Evolutionary conservation across 139 green algal genomes (phyloP).

Genomic region (Chlorella ohadii): DNA sequence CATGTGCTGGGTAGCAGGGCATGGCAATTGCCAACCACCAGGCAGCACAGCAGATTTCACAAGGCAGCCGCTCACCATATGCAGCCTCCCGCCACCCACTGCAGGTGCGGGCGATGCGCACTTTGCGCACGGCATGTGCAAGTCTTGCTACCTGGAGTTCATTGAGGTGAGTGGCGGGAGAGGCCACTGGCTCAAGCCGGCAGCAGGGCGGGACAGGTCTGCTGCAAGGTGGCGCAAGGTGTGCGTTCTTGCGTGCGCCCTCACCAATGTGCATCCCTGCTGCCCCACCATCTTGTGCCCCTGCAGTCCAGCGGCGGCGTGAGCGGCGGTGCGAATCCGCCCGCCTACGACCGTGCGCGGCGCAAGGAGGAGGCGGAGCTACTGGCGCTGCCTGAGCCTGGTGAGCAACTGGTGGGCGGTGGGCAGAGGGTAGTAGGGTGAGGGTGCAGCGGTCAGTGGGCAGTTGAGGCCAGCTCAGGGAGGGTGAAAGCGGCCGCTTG

Average conservation of each 20-base stretch:
- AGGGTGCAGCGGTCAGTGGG: too few relatives aligned
- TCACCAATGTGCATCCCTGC: too few relatives aligned
- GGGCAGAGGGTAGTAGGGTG: not conserved
- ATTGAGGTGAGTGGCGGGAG: constrained; percentile 26
- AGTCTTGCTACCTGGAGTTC: constrained; percentile 67
- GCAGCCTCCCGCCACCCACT: too few relatives aligned
- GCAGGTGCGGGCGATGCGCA: constrained; percentile 38
- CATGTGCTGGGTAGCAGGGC: too few relatives aligned
- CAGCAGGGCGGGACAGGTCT: too few relatives aligned
- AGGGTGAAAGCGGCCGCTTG: too few relatives aligned
- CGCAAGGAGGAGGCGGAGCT: constrained; percentile 17
- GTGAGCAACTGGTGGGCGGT: not conserved
- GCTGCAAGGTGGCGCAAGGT: too few relatives aligned
- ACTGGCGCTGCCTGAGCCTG: constrained; percentile 29
- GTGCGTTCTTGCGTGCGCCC: too few relatives aligned
- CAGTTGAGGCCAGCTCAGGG: too few relatives aligned
- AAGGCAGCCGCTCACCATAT: not conserved
- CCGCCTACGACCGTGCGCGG: constrained; percentile 52
- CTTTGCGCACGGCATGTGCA: constrained; percentile 76
- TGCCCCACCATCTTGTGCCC: not conserved
- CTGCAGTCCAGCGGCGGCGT: constrained; percentile 56
- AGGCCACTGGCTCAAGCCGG: not conserved
- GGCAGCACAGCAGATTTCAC: too few relatives aligned
- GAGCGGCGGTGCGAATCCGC: constrained; percentile 64
- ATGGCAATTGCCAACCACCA: too few relatives aligned